Percentiles rank a stretch among this genome's conserved stretches.
Evolutionary conservation across 1,284 basidiomycete genomes (phyloP).

Genomic region (Pulveroboletus sp.): DNA sequence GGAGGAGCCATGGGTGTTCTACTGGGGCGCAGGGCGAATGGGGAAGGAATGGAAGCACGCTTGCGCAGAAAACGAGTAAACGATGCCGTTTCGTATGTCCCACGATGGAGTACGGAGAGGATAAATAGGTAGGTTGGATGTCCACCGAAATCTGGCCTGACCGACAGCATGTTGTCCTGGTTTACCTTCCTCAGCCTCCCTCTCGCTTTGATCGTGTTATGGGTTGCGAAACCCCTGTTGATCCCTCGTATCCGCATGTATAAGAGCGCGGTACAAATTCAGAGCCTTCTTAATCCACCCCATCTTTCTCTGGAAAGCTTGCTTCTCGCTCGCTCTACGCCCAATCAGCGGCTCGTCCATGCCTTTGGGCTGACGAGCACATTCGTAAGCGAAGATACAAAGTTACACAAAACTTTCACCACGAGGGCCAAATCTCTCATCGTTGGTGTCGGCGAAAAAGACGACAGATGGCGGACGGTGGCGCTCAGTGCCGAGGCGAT

Average conservation of each 20-base stretch:
- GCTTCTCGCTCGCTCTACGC: slow-evolving; percentile 41
- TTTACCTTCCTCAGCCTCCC: background rate
- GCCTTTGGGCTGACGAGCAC: slow-evolving; percentile 51
- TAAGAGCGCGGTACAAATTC: slow-evolving; percentile 6
- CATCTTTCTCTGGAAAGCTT: slow-evolving; percentile 20
- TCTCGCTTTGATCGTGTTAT: background rate
- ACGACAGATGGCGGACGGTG: slow-evolving; percentile 18
- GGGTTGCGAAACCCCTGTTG: background rate
- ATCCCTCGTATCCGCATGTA: slow-evolving; percentile 15
- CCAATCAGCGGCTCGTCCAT: slow-evolving; percentile 46
- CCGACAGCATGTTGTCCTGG: slow-evolving; percentile 5
- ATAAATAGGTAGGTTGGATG: slow-evolving; percentile 21
- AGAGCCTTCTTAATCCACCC: slow-evolving; percentile 34
- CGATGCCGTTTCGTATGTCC: background rate
- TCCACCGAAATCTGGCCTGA: background rate
- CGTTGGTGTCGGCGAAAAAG: background rate
- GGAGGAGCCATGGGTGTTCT: background rate
- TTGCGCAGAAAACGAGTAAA: background rate
- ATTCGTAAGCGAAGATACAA: slow-evolving; percentile 43
- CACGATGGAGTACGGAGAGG: background rate
- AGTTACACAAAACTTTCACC: slow-evolving; percentile 36
- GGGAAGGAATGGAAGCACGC: background rate
- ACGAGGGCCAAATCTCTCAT: slow-evolving; percentile 26
- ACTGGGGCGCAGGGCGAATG: background rate
- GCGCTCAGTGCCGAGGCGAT: slow-evolving; percentile 35